Base-by-base conservation (phyloP, 257 asterid species). In the Solanum infundibuliforme region DNA sequence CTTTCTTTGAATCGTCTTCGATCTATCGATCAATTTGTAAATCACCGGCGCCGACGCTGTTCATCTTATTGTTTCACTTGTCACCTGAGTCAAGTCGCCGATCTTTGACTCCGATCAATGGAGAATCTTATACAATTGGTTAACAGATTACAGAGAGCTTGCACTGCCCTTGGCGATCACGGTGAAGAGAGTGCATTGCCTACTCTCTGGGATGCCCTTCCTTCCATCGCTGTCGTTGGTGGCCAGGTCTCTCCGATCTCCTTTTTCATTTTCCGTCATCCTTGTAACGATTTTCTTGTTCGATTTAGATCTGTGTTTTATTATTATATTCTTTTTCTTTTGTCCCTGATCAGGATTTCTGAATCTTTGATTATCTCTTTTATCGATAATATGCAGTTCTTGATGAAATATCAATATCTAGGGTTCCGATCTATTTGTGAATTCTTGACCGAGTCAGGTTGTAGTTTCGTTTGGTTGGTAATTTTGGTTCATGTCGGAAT, bases 191-290 rank as follows among this genome's bases (percentile, higher is more conserved):
- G 93, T 91, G 94, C 96, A 83, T 87, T 96, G 92, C 99, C 99
- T 46, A 95, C 99, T 85, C 98, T 96, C 25, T 96, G 99, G 99
- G 99, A 96, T 77, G 98, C 99, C 34, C 92, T 96, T 90, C 98
- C 98, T 69, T 95, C 99, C 79, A 95, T 96, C 74, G 99, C 99
- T 89, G 98, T 95, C 90, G 98, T 96, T 90, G 99, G 98, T 76
- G 99, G 99, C 27, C 99, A 95, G 99, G 99, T 96, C 62, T 58
- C 88, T n/a, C 81, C 16, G 60, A 52, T 85, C 55, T 34, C 66
- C 52, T 66, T 62, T 27, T 52, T 81, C 85, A 62, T 34, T 73
- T 34, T 5, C 52, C 9, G 27, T 73, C 81, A 18, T 73, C 27
- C 2, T 73, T 73, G 16, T 73, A 34, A 35, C 16, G 29, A 35